Percentiles rank a stretch among this genome's conserved stretches.
Conservation (phyloP, 2,329 filamentous ascomycete genomes). For the Rasamsonia emersonii region DNA sequence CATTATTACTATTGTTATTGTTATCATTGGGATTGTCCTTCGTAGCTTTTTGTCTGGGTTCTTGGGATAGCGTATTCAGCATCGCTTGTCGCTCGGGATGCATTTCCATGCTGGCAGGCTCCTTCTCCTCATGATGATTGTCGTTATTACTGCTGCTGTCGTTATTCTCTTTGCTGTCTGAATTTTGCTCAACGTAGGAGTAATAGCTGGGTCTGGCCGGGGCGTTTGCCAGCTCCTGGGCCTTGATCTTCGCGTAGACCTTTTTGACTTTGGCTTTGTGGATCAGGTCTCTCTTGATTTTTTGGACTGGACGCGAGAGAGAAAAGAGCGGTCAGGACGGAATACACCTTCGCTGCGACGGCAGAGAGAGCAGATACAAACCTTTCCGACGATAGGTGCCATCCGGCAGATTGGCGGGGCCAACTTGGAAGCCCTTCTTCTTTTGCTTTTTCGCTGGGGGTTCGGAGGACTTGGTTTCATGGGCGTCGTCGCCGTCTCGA, state of each 20-base stretch:
- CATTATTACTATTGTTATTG: conserved; percentile 13
- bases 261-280: conserved; percentile 91
- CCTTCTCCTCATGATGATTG: too few relatives aligned
- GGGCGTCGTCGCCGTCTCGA: conserved; percentile 37
- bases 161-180: conserved; percentile 11
- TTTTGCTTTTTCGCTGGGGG: conserved; percentile 45
- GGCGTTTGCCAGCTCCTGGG: conserved; percentile 39
- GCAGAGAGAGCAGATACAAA: conserved; percentile 19
- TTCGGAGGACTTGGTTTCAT: conserved; percentile 40
- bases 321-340: conserved; percentile 1
- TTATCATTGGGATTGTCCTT: conserved; percentile 6
- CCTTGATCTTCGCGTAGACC: conserved; percentile 80
- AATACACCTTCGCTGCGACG: not conserved
- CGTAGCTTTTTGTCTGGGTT: conserved; percentile 11
- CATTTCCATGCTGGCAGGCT: conserved; percentile 41
- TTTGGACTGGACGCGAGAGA: conserved; percentile 52
- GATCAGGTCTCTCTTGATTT: conserved; percentile 83
- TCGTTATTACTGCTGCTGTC: too few relatives aligned
- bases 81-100: conserved; percentile 55
- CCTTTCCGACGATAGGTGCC: conserved; percentile 78
- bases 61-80: conserved; percentile 39
- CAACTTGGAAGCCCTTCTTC: conserved; percentile 72
- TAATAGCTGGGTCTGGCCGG: conserved; percentile 25
- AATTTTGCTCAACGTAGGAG: conserved; percentile 17
- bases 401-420: conserved; percentile 83